Conservation (phyloP, 1,284 basidiomycete genomes). For the Irpex sp. region DNA sequence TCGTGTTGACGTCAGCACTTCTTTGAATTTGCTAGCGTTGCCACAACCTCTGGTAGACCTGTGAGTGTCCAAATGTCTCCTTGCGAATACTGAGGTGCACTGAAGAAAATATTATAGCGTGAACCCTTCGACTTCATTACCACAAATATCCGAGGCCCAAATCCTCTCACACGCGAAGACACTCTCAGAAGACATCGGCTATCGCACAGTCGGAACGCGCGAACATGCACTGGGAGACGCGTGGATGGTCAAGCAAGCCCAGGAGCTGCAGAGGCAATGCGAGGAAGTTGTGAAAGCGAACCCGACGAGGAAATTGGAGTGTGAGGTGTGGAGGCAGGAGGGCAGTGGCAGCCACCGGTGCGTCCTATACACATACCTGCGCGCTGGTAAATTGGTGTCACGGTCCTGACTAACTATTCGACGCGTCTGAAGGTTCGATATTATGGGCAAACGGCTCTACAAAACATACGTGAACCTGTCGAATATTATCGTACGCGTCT, state of each 20-base stretch:
- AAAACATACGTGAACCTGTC: constrained; percentile 88
- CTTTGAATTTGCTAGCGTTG: constrained; percentile 25
- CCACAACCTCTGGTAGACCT: constrained; percentile 36
- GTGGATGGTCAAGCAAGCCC: constrained; percentile 75
- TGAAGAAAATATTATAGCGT: constrained; percentile 30
- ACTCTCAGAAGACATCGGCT: constrained; percentile 85
- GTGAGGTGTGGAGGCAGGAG: constrained; percentile 85
- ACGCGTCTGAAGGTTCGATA: constrained; percentile 66
- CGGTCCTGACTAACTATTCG: neutral
- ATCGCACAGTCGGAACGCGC: constrained; percentile 86
- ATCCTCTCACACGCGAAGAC: constrained; percentile 61
- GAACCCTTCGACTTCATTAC: constrained; percentile 50
- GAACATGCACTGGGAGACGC: constrained; percentile 86
- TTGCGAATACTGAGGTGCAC: too few species aligned
- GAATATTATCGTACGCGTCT: constrained; percentile 89
- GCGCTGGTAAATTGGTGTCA: too few species aligned
- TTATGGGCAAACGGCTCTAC: constrained; percentile 82
- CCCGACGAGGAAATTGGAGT: constrained; percentile 62
- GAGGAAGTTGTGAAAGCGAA: constrained; percentile 45
- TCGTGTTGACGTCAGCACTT: too few species aligned
- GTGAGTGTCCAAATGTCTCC: constrained; percentile 23
- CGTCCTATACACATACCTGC: constrained; percentile 23
- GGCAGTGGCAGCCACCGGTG: constrained; percentile 84
- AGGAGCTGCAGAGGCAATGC: constrained; percentile 59
- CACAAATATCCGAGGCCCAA: constrained; percentile 67